Evolutionary conservation across 2,329 filamentous ascomycete genomes (phyloP).

Genomic region (Exophiala spinifera): DNA sequence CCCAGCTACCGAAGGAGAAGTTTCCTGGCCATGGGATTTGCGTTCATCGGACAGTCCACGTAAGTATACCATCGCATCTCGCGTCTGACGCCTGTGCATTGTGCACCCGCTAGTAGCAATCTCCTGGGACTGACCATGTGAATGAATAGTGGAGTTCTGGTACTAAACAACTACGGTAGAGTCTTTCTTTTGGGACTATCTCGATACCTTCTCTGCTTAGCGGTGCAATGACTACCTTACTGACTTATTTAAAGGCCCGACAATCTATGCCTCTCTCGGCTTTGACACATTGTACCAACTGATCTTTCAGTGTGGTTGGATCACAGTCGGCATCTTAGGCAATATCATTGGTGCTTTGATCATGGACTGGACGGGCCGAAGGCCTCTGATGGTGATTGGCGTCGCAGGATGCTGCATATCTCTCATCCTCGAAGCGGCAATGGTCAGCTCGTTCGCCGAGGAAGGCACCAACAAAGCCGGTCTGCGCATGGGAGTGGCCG

Average conservation of each 20-base stretch:
- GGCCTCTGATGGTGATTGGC: conserved; percentile 31
- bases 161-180: conserved; percentile 24
- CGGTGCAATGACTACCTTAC: no score
- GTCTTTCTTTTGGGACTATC: no score
- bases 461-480: conserved; percentile 29
- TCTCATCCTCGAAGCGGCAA: conserved; percentile 25
- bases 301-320: conserved; percentile 22
- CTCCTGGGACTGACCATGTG: no score
- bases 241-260: conserved; percentile 2
- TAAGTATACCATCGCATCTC: no score
- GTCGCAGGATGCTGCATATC: conserved; percentile 18
- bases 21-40: conserved; percentile 14
- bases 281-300: conserved; percentile 19
- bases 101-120: no score
- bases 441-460: conserved; percentile 35
- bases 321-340: conserved; percentile 19
- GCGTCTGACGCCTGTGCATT: no score
- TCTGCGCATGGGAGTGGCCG: conserved; percentile 38
- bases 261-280: conserved; percentile 21
- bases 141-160: conserved; percentile 3
- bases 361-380: conserved; percentile 27
- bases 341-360: conserved; percentile 21
- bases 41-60: conserved; percentile 24
- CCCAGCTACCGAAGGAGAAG: conserved; percentile 19
- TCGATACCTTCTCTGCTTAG: no score